These are phyloP conservation scores for Phialophora macrospora DNA, from an alignment of 2,329 filamentous ascomycete species.

Conservation along the genomic window DNA sequence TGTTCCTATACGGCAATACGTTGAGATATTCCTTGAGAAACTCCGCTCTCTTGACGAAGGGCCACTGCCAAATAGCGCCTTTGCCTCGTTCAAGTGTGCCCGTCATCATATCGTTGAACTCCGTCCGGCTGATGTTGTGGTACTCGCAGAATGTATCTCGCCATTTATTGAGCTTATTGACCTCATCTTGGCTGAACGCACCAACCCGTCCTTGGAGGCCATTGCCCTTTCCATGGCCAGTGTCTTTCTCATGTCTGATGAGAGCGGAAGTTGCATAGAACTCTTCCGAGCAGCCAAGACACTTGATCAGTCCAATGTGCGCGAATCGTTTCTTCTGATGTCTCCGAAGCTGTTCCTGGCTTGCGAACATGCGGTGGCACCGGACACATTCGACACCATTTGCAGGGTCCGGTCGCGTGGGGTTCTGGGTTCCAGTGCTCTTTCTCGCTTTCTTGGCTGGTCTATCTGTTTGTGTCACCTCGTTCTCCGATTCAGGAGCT, in stretches of 20 bases:
- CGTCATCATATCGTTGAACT: constrained; percentile 41
- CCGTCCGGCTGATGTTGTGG: constrained; percentile 27
- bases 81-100: constrained; percentile 28
- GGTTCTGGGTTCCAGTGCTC: constrained; percentile 6
- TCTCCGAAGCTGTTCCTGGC: constrained; percentile 4
- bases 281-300: constrained; percentile 23
- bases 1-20: constrained; percentile 46
- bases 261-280: constrained; percentile 27
- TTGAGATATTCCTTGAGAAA: constrained; percentile 47
- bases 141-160: constrained; percentile 36
- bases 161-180: constrained; percentile 34
- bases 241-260: constrained; percentile 31
- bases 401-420: neutral
- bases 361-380: constrained; percentile 26
- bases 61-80: constrained; percentile 24
- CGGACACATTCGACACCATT: constrained; percentile 19
- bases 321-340: constrained; percentile 27
- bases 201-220: constrained; percentile 28
- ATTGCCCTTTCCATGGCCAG: constrained; percentile 28
- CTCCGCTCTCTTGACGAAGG: constrained; percentile 41
- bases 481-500: neutral
- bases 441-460: constrained; percentile 2
- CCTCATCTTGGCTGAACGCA: constrained; percentile 32
- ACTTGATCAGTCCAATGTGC: constrained; percentile 22
- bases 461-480: neutral